These are phyloP conservation scores for Canna indica DNA, from an alignment of 176 grass and related monocot species.

Conservation along the genomic window DNA sequence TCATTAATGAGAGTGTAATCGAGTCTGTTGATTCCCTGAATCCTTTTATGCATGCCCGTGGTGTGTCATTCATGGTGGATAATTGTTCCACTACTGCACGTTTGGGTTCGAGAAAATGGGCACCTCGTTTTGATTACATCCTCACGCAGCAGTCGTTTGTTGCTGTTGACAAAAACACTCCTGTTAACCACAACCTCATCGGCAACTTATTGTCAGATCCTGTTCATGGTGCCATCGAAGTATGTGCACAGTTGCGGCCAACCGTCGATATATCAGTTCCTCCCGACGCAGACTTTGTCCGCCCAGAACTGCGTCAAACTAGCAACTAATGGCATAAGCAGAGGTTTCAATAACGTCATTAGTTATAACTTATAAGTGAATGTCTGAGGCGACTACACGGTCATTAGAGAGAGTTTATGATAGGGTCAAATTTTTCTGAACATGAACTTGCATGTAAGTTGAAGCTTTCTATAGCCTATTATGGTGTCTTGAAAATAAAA, in stretches of 20 bases:
- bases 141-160: constrained; percentile 71
- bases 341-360: no score
- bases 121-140: constrained; percentile 75
- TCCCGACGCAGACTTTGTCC: constrained; percentile 72
- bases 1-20: constrained; percentile 79
- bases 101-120: constrained; percentile 84
- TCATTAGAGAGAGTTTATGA: no score
- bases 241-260: constrained; percentile 68
- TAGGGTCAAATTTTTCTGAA: no score
- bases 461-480: no score
- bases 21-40: constrained; percentile 84
- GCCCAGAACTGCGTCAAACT: constrained; percentile 63
- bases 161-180: constrained; percentile 31
- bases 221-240: constrained; percentile 62
- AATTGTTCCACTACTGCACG: constrained; percentile 85
- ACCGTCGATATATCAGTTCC: constrained; percentile 83
- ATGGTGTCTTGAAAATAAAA: no score
- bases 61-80: constrained; percentile 88
- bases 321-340: no score
- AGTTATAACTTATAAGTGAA: no score
- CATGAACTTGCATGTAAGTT: no score
- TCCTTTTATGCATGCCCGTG: constrained; percentile 82
- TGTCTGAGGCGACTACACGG: no score
- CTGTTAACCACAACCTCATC: constrained; percentile 76
- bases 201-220: constrained; percentile 71